These are phyloP conservation scores for Stenocarpella maydis DNA, from an alignment of 2,329 filamentous ascomycete species.

Conservation along the genomic window DNA sequence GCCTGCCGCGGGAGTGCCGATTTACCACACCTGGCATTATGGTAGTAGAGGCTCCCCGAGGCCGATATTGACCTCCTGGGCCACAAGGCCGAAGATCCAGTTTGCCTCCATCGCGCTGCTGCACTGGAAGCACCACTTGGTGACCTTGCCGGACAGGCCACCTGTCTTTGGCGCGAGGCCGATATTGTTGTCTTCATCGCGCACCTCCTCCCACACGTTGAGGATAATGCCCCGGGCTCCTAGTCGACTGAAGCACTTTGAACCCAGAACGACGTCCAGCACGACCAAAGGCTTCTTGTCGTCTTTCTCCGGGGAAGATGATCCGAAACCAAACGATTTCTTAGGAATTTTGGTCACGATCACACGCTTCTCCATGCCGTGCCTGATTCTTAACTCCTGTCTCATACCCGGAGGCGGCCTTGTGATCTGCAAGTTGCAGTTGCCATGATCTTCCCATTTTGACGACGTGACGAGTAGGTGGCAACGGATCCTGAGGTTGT, in stretches of 20 bases:
- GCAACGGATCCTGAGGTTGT: constrained; percentile 85
- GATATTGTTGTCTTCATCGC: constrained; percentile 66
- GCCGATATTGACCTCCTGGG: constrained; percentile 60
- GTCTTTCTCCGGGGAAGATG: constrained; percentile 52
- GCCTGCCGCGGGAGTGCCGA: neutral
- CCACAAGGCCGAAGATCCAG: constrained; percentile 65
- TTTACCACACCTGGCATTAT: neutral
- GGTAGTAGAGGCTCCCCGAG: constrained; percentile 14
- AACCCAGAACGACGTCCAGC: constrained; percentile 84
- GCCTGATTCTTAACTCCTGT: constrained; percentile 66
- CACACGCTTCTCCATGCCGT: constrained; percentile 84
- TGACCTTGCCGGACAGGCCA: constrained; percentile 61
- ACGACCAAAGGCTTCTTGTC: constrained; percentile 69
- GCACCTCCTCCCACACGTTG: constrained; percentile 83
- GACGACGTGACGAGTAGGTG: constrained; percentile 79
- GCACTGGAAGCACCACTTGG: constrained; percentile 72
- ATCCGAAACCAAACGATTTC: constrained; percentile 45
- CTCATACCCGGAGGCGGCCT: constrained; percentile 71
- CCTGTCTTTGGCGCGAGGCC: constrained; percentile 61
- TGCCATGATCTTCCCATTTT: constrained; percentile 92
- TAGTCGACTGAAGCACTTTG: constrained; percentile 84
- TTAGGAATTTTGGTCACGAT: constrained; percentile 77
- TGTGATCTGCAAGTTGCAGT: constrained; percentile 83
- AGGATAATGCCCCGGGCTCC: constrained; percentile 88
- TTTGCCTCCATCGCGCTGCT: constrained; percentile 59